Evolutionary conservation across 805 yeast genomes (phyloP).

Genomic region (Candida peoriensis): DNA sequence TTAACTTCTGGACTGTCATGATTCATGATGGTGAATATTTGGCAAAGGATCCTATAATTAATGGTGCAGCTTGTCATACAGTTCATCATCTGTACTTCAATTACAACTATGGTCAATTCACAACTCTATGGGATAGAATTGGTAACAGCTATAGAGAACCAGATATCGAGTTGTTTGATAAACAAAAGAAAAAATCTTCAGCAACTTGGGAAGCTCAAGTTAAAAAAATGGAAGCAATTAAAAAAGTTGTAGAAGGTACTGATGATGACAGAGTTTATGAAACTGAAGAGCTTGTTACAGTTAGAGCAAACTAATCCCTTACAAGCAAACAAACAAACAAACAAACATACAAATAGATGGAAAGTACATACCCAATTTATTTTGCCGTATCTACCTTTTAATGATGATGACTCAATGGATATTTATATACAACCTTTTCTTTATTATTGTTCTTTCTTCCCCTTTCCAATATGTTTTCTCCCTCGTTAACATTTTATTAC

Average conservation of each 20-base stretch:
- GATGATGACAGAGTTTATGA: constrained; percentile 68
- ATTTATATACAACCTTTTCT: too few relatives aligned
- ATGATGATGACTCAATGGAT: too few relatives aligned
- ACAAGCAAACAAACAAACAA: too few relatives aligned
- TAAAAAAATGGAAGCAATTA: constrained; percentile 70
- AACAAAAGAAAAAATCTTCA: constrained; percentile 48
- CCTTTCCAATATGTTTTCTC: too few relatives aligned
- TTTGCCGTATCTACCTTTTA: too few relatives aligned
- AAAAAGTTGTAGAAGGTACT: constrained; percentile 74
- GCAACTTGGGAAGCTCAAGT: constrained; percentile 68
- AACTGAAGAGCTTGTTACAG: constrained; percentile 44
- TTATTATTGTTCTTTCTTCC: too few relatives aligned
- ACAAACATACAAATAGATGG: too few relatives aligned
- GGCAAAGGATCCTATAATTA: constrained; percentile 88
- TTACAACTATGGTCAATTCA: constrained; percentile 97
- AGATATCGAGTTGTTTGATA: constrained; percentile 77
- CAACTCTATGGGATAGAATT: constrained; percentile 96
- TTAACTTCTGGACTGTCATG: constrained; percentile 97
- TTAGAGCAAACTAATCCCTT: too few relatives aligned
- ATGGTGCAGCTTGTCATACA: constrained; percentile 98
- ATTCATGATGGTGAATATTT: constrained; percentile 97
- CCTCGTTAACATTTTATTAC: too few relatives aligned
- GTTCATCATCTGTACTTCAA: constrained; percentile 95
- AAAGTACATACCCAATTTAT: too few relatives aligned
- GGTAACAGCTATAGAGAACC: constrained; percentile 94